A percentile compares a stretch with the other conserved stretches of the same genome.
Evolutionary conservation across 2,329 filamentous ascomycete genomes (phyloP).

Genomic region (Paraphaeosphaeria minitans): DNA sequence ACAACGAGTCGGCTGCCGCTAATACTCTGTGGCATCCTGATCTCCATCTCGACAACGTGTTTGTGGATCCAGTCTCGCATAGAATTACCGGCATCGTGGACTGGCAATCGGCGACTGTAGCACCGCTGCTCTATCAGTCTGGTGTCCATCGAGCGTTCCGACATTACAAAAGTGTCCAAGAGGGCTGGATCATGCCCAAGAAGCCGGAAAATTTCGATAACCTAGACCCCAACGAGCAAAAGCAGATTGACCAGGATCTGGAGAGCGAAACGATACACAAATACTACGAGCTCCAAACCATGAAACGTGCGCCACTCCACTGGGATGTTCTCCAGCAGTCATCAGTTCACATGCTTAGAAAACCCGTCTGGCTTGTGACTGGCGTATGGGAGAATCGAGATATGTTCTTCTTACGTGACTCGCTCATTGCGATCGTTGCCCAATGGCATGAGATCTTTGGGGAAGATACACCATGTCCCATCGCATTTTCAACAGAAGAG

Average conservation of each 20-base stretch:
- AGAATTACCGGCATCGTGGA: conserved; percentile 32
- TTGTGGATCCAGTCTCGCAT: conserved; percentile 23
- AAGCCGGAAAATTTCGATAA: conserved; percentile 35
- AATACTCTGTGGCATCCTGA: conserved; percentile 41
- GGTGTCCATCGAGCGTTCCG: conserved; percentile 39
- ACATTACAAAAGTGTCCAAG: conserved; percentile 32
- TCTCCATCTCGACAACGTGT: conserved; percentile 37
- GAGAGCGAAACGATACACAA: conserved; percentile 43
- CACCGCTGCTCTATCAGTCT: conserved; percentile 20
- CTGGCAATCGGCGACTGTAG: conserved; percentile 31
- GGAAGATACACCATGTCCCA: conserved; percentile 17
- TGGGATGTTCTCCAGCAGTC: conserved; percentile 33
- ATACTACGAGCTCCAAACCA: conserved; percentile 42
- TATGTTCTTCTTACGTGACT: conserved; percentile 41
- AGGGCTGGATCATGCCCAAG: conserved; percentile 38
- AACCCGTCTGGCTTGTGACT: conserved; percentile 40
- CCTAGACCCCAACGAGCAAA: conserved; percentile 31
- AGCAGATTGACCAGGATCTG: conserved; percentile 31
- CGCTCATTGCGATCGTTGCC: conserved; percentile 29
- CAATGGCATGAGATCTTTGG: conserved; percentile 13
- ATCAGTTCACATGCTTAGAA: conserved; percentile 26
- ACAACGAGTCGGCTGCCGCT: conserved; percentile 17
- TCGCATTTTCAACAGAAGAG: conserved; percentile 16
- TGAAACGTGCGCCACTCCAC: conserved; percentile 33
- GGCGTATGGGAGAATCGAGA: conserved; percentile 40